Conservation (phyloP, 1,139 yeast genomes). For the Diutina neorugosa region DNA sequence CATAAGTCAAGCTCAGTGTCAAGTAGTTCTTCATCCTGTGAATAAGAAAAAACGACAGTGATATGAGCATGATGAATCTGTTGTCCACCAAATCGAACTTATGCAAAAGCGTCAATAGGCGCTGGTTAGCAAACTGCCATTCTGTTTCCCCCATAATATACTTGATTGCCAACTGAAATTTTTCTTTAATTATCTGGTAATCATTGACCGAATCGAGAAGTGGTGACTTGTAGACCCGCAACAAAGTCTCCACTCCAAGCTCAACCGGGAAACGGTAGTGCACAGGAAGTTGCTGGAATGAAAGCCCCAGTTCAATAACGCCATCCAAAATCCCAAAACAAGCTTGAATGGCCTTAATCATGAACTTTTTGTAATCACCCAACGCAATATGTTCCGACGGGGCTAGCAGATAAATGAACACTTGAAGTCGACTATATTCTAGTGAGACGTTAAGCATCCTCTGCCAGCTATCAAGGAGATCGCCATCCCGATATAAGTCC, state of each 20-base stretch:
- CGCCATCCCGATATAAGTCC: constrained; percentile 10
- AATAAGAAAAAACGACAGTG: constrained; percentile 18
- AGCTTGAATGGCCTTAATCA: constrained; percentile 20
- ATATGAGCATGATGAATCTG: not conserved
- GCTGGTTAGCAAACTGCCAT: not conserved
- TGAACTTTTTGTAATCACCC: constrained; percentile 18
- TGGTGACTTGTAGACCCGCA: constrained; percentile 27
- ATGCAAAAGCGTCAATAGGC: not conserved
- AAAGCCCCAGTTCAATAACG: constrained; percentile 14
- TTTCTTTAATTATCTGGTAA: constrained; percentile 18
- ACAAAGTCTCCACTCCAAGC: constrained; percentile 19
- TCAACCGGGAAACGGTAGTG: constrained; percentile 31
- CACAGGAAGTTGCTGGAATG: constrained; percentile 26
- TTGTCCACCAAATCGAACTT: constrained; percentile 1
- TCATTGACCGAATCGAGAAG: constrained; percentile 19
- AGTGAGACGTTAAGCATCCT: constrained; percentile 22
- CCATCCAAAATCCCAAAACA: constrained; percentile 17
- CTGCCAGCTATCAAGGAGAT: constrained; percentile 6
- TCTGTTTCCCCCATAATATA: not conserved
- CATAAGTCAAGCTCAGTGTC: constrained; percentile 27
- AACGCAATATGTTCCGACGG: constrained; percentile 18
- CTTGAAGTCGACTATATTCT: constrained; percentile 29
- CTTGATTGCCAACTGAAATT: constrained; percentile 13
- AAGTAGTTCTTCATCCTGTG: constrained; percentile 26
- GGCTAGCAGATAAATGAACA: constrained; percentile 23